A percentile compares a stretch with the other conserved stretches of the same genome.
phyloP scores from a whole-genome alignment of 2,329 filamentous ascomycete genomes.

The Fusarium sulawesiense region DNA sequence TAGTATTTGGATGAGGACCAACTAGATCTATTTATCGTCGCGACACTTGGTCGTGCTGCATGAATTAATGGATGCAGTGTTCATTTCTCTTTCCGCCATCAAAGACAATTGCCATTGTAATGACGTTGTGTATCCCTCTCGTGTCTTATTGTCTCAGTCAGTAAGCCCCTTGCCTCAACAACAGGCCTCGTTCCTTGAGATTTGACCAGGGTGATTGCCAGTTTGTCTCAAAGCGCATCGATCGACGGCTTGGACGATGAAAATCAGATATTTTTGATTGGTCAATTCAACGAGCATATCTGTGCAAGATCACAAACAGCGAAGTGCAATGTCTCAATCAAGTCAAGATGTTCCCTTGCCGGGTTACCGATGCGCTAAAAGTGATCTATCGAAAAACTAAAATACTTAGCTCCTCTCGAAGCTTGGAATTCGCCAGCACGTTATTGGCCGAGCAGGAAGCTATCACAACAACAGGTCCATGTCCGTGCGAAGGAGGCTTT shows the following conservation, averaged over 20 bases:
- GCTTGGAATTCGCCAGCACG: not conserved
- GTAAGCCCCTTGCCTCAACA: too few relatives aligned
- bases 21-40: rapidly evolving
- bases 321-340: not conserved
- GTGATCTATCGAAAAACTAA: conserved; percentile 3
- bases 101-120: not conserved
- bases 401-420: not conserved
- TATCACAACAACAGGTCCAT: not conserved
- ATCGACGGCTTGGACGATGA: not conserved
- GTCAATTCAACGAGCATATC: too few relatives aligned
- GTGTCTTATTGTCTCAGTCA: not conserved
- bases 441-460: not conserved
- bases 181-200: not conserved
- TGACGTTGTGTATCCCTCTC: not conserved
- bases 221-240: not conserved
- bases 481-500: not conserved
- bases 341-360: not conserved
- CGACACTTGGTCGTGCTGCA: rapidly evolving
- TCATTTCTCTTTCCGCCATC: not conserved
- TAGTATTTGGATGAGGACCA: rapidly evolving
- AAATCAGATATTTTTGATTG: not conserved
- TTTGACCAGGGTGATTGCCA: not conserved
- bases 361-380: not conserved
- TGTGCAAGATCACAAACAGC: too few relatives aligned
- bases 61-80: not conserved